Base-by-base conservation (phyloP, 176 grass and related monocot genomes). In the Pontederia crassipes region DNA sequence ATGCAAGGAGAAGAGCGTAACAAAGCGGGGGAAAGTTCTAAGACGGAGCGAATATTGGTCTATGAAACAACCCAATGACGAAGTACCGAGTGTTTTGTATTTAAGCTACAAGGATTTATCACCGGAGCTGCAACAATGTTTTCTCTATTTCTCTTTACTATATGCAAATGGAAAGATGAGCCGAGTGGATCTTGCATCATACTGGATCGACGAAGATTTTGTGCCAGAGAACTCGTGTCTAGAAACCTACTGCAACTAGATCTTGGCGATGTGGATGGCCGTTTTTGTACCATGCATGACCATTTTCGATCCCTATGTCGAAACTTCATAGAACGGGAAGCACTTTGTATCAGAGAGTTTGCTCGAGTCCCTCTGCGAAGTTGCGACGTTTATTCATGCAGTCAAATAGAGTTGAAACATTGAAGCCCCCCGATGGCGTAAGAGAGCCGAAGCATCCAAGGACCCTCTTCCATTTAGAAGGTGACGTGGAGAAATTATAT, bases 61-160 rank as follows among this genome's bases (percentile, higher is more conserved):
- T 3, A 45, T 55, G 29, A 40, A 1, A 4, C 55, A 65, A 0
- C 20, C n/a, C n/a, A n/a, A 72, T 69, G 65, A 67, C 8, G 24
- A 10, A 12, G 68, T 84, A 40, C 18, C 80, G 2, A 13, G 13
- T 4, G 77, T 74, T 54, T 47, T 81, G 0, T 78, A 72, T 60
- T 29, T 84, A 17, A 89, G 85, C 46, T 89, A 78, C 13, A 61
- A 78, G 9, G 77, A 68, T 10, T 28, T 89, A 11, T 17, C 85
- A n/a, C n/a, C n/a, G n/a, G n/a, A n/a, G n/a, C n/a, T n/a, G n/a
- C n/a, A n/a, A n/a, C n/a, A n/a, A n/a, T 88, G 79, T 45, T 88
- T 88, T 11, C 72, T 80, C 15, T 79, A 59, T 12, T 79, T 55
- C 32, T 55, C 17, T 2, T 16, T 76, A 9, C 73, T n/a, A 28